Evolutionary conservation across 2,329 filamentous ascomycete species (phyloP).

Genomic region (Fusarium falciforme): DNA sequence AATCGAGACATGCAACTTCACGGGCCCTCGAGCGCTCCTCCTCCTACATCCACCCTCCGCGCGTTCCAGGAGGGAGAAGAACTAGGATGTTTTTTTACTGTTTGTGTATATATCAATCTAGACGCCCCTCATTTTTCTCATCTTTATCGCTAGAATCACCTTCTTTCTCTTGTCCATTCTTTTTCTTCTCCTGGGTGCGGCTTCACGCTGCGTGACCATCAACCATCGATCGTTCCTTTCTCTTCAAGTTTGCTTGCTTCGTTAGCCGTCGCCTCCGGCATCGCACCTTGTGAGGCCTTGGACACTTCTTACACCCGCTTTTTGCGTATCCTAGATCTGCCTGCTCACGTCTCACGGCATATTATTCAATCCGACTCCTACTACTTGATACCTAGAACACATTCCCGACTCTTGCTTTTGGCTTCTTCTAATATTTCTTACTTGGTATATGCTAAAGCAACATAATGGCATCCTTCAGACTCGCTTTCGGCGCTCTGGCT

Average conservation of each 20-base stretch:
- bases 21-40: background rate
- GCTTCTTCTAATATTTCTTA: background rate
- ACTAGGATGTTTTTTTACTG: background rate
- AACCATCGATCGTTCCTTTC: conserved; percentile 5
- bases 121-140: background rate
- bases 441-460: background rate
- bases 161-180: background rate
- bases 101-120: conserved; percentile 8
- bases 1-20: background rate
- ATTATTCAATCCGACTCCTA: background rate
- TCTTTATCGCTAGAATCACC: too few species aligned
- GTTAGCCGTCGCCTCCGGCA: background rate
- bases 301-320: background rate
- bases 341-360: background rate
- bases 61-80: background rate
- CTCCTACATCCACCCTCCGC: conserved; percentile 16
- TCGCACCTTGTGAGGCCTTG: conserved; percentile 12
- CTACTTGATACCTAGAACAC: background rate
- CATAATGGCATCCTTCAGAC: conserved; percentile 13
- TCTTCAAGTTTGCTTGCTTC: background rate
- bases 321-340: conserved; percentile 5
- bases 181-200: background rate
- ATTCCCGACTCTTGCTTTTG: background rate
- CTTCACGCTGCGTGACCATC: background rate
- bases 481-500: background rate